Base-by-base conservation (phyloP, 2,329 filamentous ascomycete genomes). In the Ophiostoma fasciatum region DNA sequence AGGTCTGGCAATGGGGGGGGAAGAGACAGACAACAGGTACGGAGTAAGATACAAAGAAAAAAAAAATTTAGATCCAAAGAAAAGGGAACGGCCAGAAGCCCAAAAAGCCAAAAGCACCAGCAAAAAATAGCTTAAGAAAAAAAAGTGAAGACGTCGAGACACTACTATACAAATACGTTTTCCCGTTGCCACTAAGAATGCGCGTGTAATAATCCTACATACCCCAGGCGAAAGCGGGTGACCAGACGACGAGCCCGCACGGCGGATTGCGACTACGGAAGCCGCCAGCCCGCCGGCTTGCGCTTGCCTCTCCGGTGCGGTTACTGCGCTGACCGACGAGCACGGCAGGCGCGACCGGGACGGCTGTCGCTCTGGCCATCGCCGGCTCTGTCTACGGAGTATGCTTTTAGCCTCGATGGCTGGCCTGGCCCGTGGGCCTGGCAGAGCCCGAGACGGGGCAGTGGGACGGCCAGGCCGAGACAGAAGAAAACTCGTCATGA, bases 321-420 rank as follows among this genome's bases (percentile, higher is more conserved):
- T n/a, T n/a, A n/a, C n/a, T n/a, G n/a, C n/a, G n/a, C n/a, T n/a
- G n/a, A n/a, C 28, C 23, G 19, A 29, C 30, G 22, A 33, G 36
- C 36, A 36, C 33, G 33, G 26, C 33, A 39, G 33, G 21, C 33
- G 17, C 32, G 37, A 22, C 31, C 38, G 33, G 27, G 35, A 28
- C 38, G 38, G 38, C 35, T 40, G 28, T 40, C 38, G 38, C 38
- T 40, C 27, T 34, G n/a, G 26, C 23, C 28, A 36, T n/a, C n/a
- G n/a, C n/a, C n/a, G n/a, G n/a, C n/a, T n/a, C n/a, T n/a, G n/a
- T n/a, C n/a, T n/a, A n/a, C n/a, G n/a, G n/a, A n/a, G n/a, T n/a
- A n/a, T n/a, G n/a, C n/a, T n/a, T n/a, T n/a, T n/a, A n/a, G n/a
- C n/a, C n/a, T n/a, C n/a, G n/a, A n/a, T n/a, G n/a, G n/a, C n/a